Base-by-base conservation (phyloP, 805 yeast species). In the Scheffersomyces stipitis region DNA sequence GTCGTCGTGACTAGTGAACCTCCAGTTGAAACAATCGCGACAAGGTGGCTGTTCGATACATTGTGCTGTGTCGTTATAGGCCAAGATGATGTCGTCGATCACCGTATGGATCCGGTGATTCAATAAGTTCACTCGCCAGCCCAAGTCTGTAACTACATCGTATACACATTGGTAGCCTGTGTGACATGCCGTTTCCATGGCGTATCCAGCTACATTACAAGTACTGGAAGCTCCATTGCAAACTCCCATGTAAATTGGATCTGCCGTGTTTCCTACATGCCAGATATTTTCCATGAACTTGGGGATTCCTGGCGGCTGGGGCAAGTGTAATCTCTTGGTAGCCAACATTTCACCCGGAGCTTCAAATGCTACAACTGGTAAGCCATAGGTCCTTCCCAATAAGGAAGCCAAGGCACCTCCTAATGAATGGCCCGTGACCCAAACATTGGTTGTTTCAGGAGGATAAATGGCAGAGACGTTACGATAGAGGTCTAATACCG, bases 201-300 rank as follows among this genome's bases (percentile, higher is more conserved):
- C 99, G 60, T 88, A 93, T 0, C 99, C 99, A 1, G 86, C 96
- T 6, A 87, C 72, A 41, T 91, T 81, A 60, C 99, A 93, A 1
- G 90, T 63, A 0, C 95, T 83, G 3, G 91, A 80, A 1, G 93
- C 95, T 7, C 99, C 99, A 53, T 86, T 89, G 58, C 99, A 93
- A 6, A 88, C 90, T 0, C 99, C 99, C 91, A 90, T 84, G 53
- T 73, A 93, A 2, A 93, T 86, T 1, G 99, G 99, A 58, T 93
- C 99, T 0, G 96, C 98, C 2, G 93, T 93, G 58, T 93, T 91
- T 3, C 99, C 99, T 55, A 93, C 67, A 57, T 93, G 97, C 95
- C 95, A 93, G 7, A 93, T 76, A 45, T 86, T 83, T 51, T 90
- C 97, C 62, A 78, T 66, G 50, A 81, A 76, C 5, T 68, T 62